Base-by-base conservation (phyloP, 768 basidiomycete species). In the Lepiota brunneoincarnata region DNA sequence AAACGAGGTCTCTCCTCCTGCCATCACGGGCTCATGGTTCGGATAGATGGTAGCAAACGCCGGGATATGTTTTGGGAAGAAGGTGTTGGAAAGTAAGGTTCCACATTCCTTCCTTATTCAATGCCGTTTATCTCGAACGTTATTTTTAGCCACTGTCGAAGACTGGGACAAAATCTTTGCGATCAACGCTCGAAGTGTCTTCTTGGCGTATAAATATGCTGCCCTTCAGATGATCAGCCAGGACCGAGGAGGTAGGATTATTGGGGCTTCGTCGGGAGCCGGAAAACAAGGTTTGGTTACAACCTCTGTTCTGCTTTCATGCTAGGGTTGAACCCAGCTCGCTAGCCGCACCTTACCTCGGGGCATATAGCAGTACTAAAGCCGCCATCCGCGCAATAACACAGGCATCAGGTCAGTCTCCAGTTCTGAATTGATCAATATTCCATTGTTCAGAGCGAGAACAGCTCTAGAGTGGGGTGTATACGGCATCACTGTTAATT, bases 301-400 rank as follows among this genome's bases (percentile, higher is more conserved):
- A 15, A 42, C 39, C 6, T 21, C 26, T 39, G 21, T 44, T 44
- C 15, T 40, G n/a, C 18, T 24, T 7, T 50, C 4, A 36, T 45
- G 6, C 4, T 41, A 26, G 15, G 14, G 1, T 21, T 31, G 14
- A 39, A 46, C 35, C 18, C 24, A 37, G 15, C 14, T 18, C 20
- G 15, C 31, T 43, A 52, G 52, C 37, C 17, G 23, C 18, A 4
- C 35, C 43, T 20, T 37, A 18, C 23, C 43, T 54, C 23, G 44
- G 43, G 3, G 51, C 51, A 4, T 79, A 78, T 54, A 61, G 59
- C 38, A 60, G 68, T 0, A 71, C 70, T 3, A 78, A 79, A 59
- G 77, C 76, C 57, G 75, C 75, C 2, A 46, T 79, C 0, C 64
- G 75, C 23, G 75, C 72, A 14, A 58, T 78, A 23, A 77, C 77